These are phyloP conservation scores for Leccinum longicurvipes DNA, from an alignment of 768 basidiomycete species.

Conservation along the genomic window DNA sequence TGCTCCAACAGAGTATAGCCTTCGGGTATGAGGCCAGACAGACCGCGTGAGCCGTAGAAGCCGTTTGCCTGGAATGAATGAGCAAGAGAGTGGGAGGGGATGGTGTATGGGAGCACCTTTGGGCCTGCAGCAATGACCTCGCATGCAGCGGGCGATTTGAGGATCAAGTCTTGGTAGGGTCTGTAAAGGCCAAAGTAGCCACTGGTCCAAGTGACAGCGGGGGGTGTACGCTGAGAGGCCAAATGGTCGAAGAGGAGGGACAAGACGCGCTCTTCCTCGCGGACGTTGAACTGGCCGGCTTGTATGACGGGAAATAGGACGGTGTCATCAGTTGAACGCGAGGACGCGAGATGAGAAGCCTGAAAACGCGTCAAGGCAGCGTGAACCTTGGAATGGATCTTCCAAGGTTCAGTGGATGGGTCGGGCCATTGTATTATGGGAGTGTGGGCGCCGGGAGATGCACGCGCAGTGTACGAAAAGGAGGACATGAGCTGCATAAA, in stretches of 20 bases:
- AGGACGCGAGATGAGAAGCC: slow-evolving; percentile 29
- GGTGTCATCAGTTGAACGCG: slow-evolving; percentile 33
- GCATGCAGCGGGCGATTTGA: slow-evolving; percentile 57
- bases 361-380: slow-evolving; percentile 61
- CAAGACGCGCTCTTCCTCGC: slow-evolving; percentile 76
- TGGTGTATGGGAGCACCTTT: slow-evolving; percentile 47
- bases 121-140: slow-evolving; percentile 85
- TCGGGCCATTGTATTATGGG: slow-evolving; percentile 70
- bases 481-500: slow-evolving; percentile 66
- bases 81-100: not conserved
- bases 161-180: slow-evolving; percentile 71
- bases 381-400: slow-evolving; percentile 60
- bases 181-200: slow-evolving; percentile 91
- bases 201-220: slow-evolving; percentile 80
- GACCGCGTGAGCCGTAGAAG: slow-evolving; percentile 83
- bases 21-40: slow-evolving; percentile 93
- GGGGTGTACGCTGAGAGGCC: slow-evolving; percentile 5
- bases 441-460: slow-evolving; percentile 36
- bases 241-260: slow-evolving; percentile 55
- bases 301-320: slow-evolving; percentile 82
- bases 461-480: slow-evolving; percentile 60
- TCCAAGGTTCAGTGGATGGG: slow-evolving; percentile 59
- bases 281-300: slow-evolving; percentile 81
- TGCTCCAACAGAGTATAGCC: slow-evolving; percentile 89
- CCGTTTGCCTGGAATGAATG: slow-evolving; percentile 76